Conservation (phyloP, 352 stramenopile species). For the Phytophthora nicotianae region DNA sequence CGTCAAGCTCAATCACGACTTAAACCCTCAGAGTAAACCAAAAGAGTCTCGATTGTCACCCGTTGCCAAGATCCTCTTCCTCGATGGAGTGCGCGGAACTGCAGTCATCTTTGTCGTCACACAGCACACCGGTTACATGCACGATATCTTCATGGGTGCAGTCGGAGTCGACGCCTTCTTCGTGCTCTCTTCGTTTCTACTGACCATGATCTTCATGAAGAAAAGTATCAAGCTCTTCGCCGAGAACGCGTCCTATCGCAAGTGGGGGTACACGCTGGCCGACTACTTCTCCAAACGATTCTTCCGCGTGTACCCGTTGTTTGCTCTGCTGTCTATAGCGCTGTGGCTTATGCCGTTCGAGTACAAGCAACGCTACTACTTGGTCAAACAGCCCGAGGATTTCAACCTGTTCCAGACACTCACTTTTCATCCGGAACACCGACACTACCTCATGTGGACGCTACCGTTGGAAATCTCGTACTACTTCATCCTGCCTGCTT, state of each 20-base stretch:
- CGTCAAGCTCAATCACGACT: background rate
- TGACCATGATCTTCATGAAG: constrained; percentile 5
- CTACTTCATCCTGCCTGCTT: constrained; percentile 17
- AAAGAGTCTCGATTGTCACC: constrained; percentile 1
- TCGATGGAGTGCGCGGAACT: constrained; percentile 8
- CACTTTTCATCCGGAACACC: constrained; percentile 11
- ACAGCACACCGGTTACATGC: constrained; percentile 4
- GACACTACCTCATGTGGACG: constrained; percentile 20
- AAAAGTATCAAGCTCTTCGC: background rate
- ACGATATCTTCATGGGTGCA: background rate
- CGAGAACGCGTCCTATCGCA: constrained; percentile 1
- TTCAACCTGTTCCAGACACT: constrained; percentile 1
- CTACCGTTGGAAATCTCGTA: constrained; percentile 16
- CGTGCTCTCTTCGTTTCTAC: background rate
- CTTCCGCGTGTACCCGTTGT: constrained; percentile 1
- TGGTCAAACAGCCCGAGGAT: background rate
- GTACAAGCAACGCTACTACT: background rate
- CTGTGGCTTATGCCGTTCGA: constrained; percentile 2
- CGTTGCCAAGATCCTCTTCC: constrained; percentile 17
- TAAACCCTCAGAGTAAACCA: background rate
- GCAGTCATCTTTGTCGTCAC: constrained; percentile 16
- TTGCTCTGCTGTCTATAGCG: background rate
- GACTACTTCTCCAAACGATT: constrained; percentile 4
- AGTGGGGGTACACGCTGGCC: constrained; percentile 3
- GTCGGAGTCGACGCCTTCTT: constrained; percentile 3